Base-by-base conservation (phyloP, 345 rosid genomes). In the Stellera chamaejasme region DNA sequence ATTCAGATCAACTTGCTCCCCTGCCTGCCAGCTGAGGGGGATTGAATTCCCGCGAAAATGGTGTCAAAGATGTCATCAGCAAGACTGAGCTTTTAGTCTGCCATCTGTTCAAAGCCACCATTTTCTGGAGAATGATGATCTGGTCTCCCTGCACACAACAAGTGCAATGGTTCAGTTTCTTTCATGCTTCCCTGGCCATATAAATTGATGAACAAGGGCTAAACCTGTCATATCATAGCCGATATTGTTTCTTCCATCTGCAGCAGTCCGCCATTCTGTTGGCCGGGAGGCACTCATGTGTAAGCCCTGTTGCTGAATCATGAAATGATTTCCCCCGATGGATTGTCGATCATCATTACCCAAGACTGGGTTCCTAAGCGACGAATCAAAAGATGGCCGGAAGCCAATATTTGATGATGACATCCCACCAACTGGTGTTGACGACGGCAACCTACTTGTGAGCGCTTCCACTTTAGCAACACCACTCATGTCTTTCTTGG, bases 51-150 rank as follows among this genome's bases (percentile, higher is more conserved):
- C 2, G 10, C 28, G 11, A 47, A 15, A 57, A 56, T 45, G 54
- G 12, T 15, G 27, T 28, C 48, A 32, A 32, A 5, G 39, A 32
- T 32, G 39, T 52, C 45, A 41, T 32, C 32, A 60, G 14, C 51
- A 54, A 49, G 44, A 55, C 43, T 15, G 48, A 28, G 43, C 58
- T 67, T 72, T 19, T 77, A 85, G 51, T 72, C 83, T 43, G 61
- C 64, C 36, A 62, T 63, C 66, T 72, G 80, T 45, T 82, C 79
- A 19, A 75, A 80, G 57, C 79, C 85, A 52, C 87, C 83, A 42
- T 80, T 82, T 79, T 75, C 87, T 2, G 89, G 82, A 48, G 87
- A 80, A 55, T 73, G 79, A 69, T 66, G 75, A 56, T 79, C 79
- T 56, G 69, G 54, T 70, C 77, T 49, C 61, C 88, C 93, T 79